phyloP scores from a whole-genome alignment of 2,329 filamentous ascomycete species.

The Ophiostoma himal-ulmi region DNA sequence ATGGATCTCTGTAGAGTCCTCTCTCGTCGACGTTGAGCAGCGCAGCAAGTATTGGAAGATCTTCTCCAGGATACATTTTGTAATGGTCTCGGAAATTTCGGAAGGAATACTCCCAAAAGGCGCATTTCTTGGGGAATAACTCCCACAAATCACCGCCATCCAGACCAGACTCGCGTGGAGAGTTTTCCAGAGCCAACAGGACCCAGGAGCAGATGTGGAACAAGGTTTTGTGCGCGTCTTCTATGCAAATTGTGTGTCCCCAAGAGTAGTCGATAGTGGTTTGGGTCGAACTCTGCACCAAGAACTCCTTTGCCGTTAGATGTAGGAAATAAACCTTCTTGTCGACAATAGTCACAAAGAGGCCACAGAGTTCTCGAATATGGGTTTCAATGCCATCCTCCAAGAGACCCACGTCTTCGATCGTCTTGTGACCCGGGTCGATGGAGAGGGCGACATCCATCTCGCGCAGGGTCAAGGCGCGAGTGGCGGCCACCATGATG shows the following conservation, averaged over 20 bases:
- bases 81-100: neutral
- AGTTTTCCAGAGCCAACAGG: neutral
- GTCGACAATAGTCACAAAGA: neutral
- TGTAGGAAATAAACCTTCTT: neutral
- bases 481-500: neutral
- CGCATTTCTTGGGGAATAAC: neutral
- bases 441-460: neutral
- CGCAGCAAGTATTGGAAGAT: neutral
- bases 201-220: neutral
- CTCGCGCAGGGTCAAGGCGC: neutral
- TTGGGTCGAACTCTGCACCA: neutral
- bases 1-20: neutral
- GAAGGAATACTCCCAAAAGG: neutral
- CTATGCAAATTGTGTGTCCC: neutral
- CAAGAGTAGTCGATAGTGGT: neutral
- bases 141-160: fast-evolving
- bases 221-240: neutral
- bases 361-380: neutral
- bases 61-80: neutral
- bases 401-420: neutral
- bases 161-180: neutral
- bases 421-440: neutral
- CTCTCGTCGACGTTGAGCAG: neutral
- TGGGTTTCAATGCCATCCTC: neutral
- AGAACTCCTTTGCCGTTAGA: neutral